These are phyloP conservation scores for Ceratocystis cacaofunesta DNA, from an alignment of 2,329 filamentous ascomycete species.

Conservation along the genomic window DNA sequence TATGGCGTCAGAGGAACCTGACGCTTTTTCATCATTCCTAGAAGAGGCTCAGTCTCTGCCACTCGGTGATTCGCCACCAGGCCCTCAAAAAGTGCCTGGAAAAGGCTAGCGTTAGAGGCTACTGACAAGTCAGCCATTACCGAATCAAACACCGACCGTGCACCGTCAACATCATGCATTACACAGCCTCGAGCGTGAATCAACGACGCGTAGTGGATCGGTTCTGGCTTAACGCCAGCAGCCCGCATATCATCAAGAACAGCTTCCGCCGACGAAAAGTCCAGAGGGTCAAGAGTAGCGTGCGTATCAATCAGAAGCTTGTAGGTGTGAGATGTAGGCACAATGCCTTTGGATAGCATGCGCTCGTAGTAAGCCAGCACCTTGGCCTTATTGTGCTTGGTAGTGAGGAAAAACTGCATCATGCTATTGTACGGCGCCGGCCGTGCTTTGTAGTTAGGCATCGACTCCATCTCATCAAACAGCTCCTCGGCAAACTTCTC, in stretches of 20 bases:
- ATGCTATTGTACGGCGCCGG: slow-evolving; percentile 97
- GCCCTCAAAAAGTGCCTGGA: slow-evolving; percentile 91
- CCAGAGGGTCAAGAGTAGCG: slow-evolving; percentile 78
- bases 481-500: slow-evolving; percentile 96
- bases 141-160: slow-evolving; percentile 65
- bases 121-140: slow-evolving; percentile 56
- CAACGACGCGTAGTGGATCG: slow-evolving; percentile 87
- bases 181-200: slow-evolving; percentile 95
- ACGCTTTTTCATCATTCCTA: slow-evolving; percentile 58
- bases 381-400: slow-evolving; percentile 89
- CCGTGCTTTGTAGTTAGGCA: slow-evolving; percentile 96
- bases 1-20: slow-evolving; percentile 83
- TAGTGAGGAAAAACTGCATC: slow-evolving; percentile 98
- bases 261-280: slow-evolving; percentile 75
- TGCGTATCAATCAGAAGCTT: slow-evolving; percentile 94
- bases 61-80: slow-evolving; percentile 93
- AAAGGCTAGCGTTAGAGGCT: slow-evolving; percentile 63
- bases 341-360: slow-evolving; percentile 75
- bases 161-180: slow-evolving; percentile 75
- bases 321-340: slow-evolving; percentile 89
- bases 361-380: slow-evolving; percentile 89
- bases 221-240: slow-evolving; percentile 63
- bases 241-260: slow-evolving; percentile 66
- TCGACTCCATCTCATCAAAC: slow-evolving; percentile 97
- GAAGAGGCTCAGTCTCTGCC: slow-evolving; percentile 55